These are phyloP conservation scores for Leccinum olivaceopallidum DNA, from an alignment of 768 basidiomycete species.

Conservation along the genomic window DNA sequence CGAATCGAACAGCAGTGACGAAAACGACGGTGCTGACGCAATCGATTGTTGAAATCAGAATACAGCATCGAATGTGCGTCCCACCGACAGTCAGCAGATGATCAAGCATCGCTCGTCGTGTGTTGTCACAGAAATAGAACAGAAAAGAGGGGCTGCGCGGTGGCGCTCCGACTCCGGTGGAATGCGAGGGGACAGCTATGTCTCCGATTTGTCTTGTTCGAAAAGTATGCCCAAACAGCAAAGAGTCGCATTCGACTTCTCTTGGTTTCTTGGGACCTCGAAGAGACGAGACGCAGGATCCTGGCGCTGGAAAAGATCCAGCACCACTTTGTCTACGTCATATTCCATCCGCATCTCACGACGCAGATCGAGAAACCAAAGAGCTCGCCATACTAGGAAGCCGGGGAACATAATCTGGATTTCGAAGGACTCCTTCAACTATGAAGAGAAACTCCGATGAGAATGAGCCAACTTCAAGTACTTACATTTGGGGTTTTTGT, in stretches of 20 bases:
- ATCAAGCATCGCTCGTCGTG: not conserved
- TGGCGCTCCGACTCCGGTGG: not conserved
- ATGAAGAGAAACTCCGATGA: not conserved
- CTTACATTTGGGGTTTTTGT: not conserved
- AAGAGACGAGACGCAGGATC: not conserved
- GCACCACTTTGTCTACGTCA: not conserved
- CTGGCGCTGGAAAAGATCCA: not conserved
- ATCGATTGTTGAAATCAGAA: not conserved
- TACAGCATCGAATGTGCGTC: not conserved
- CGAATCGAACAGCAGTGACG: not conserved
- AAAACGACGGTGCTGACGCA: not conserved
- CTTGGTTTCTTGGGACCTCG: not conserved
- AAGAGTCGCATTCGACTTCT: not conserved
- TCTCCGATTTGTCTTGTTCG: not conserved
- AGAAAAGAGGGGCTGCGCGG: not conserved
- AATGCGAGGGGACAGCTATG: not conserved
- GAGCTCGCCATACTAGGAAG: not conserved
- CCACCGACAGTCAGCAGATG: not conserved
- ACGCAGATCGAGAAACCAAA: not conserved
- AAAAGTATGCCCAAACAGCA: not conserved
- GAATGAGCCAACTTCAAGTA: not conserved
- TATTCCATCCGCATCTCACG: not conserved
- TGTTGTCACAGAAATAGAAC: not conserved
- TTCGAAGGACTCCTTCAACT: not conserved
- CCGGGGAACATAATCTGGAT: not conserved